Conservation (phyloP, 768 basidiomycete species). For the Cystofilobasidium bisporidii region DNA sequence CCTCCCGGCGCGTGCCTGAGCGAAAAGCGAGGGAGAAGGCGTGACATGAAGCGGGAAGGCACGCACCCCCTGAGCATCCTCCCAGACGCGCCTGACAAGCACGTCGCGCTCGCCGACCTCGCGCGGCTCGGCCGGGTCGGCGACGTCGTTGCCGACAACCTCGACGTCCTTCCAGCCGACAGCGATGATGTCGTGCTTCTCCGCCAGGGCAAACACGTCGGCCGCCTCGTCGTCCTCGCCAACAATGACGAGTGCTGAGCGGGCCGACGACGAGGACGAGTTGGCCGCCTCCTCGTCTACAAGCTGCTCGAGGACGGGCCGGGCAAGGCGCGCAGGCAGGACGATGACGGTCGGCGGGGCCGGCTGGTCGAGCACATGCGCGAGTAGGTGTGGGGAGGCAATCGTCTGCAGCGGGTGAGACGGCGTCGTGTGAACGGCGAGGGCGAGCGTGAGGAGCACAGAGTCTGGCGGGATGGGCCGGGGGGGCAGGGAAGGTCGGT, state of each 20-base stretch:
- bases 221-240: constrained; percentile 48
- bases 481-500: background rate
- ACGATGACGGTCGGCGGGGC: constrained; percentile 67
- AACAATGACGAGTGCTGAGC: constrained; percentile 69
- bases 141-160: constrained; percentile 1
- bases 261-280: constrained; percentile 47
- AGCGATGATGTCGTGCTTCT: constrained; percentile 51
- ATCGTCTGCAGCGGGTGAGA: constrained; percentile 55
- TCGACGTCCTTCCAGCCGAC: constrained; percentile 47
- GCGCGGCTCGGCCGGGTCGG: background rate
- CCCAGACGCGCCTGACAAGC: constrained; percentile 46
- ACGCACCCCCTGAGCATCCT: constrained; percentile 41
- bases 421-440: constrained; percentile 59
- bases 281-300: constrained; percentile 51
- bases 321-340: constrained; percentile 56
- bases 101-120: background rate
- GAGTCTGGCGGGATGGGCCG: constrained; percentile 50
- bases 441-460: constrained; percentile 65
- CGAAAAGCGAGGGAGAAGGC: no score
- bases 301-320: constrained; percentile 56
- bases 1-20: no score
- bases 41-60: constrained; percentile 39
- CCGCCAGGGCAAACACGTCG: constrained; percentile 49
- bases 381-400: constrained; percentile 39
- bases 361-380: constrained; percentile 43